Evolutionary conservation across 2,329 filamentous ascomycete genomes (phyloP), one percentile per base, ranked within the genome.

Genomic region (Sclerotiophoma versabilis): DNA sequence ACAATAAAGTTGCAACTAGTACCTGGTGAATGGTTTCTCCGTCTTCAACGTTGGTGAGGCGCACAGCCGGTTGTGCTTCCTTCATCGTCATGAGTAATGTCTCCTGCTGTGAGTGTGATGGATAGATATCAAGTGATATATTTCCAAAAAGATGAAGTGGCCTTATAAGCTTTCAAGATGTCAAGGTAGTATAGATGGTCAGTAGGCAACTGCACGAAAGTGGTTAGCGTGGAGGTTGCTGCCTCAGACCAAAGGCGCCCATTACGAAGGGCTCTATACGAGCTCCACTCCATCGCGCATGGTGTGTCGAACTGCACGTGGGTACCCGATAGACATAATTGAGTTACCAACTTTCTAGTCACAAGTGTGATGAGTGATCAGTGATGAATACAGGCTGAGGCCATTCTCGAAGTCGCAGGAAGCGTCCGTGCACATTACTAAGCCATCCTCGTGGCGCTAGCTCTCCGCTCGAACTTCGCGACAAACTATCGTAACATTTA

Each of bases 1-100:
- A 4, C 17, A 12, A 26, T 8, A 7, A 2, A 12, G 4, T 26
- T 4, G 17, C 17, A 1, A 5, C 14, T 17, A 36, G 10, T 51
- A 66, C 62, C 46, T 67, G 65, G 39, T 73, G 65, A 6, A 73
- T 63, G 0, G 61, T 66, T 45, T 71, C 69, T 12, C 66, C 66
- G 46, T 71, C 57, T 19, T 60, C 44, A 26, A 73, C 19, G 33
- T 72, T 73, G 5, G 60, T 49, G 19, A 64, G 46, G 2, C 33
- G 23, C 20, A 60, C 17, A 2, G 42, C 32, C 19, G 30, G 44
- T 14, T 22, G 29, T 37, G 29, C 14, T 22, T 38, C 26, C 4
- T 17, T 12, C 39, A 32, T 39, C 1, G 14, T 42, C 22, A 43
- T 36, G 17, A n/a, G 4, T 22, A 22, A 30, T 32, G 10, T 27